These are phyloP conservation scores for Colletotrichum tamarilloi DNA, from an alignment of 2,329 filamentous ascomycete species.

Conservation along the genomic window DNA sequence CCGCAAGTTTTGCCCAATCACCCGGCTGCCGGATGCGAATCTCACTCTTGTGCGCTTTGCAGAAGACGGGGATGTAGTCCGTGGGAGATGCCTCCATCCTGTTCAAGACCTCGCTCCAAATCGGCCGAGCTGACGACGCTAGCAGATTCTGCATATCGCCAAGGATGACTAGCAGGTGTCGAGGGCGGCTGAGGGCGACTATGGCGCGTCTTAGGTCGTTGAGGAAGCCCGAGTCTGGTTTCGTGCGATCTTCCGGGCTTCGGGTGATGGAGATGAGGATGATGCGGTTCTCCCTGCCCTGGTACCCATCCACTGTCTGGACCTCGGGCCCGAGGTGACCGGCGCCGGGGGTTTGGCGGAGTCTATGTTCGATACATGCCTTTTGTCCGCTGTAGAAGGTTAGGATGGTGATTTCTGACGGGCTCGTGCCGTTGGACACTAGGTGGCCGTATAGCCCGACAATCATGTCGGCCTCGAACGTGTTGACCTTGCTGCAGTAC, in stretches of 20 bases:
- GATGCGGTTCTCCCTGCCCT: slow-evolving; percentile 90
- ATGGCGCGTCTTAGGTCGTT: slow-evolving; percentile 68
- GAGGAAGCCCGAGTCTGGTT: slow-evolving; percentile 75
- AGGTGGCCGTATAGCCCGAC: slow-evolving; percentile 79
- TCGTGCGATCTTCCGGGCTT: slow-evolving; percentile 63
- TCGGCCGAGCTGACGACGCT: slow-evolving; percentile 39
- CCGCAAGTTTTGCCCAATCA: slow-evolving; percentile 57
- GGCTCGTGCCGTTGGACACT: slow-evolving; percentile 70
- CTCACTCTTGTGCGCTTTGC: slow-evolving; percentile 66
- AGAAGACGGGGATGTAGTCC: slow-evolving; percentile 69
- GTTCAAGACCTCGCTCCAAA: slow-evolving; percentile 63
- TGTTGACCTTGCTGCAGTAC: slow-evolving; percentile 76
- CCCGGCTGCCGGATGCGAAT: slow-evolving; percentile 62
- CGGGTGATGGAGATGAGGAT: slow-evolving; percentile 84
- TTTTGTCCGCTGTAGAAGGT: slow-evolving; percentile 92
- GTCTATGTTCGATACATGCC: slow-evolving; percentile 66
- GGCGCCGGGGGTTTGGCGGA: slow-evolving; percentile 44
- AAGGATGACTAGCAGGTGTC: slow-evolving; percentile 85
- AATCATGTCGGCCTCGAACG: slow-evolving; percentile 80
- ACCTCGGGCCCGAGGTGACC: slow-evolving; percentile 42
- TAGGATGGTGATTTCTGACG: slow-evolving; percentile 78
- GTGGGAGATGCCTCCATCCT: slow-evolving; percentile 52
- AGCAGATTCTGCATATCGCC: slow-evolving; percentile 73
- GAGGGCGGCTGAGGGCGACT: slow-evolving; percentile 75
- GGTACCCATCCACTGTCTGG: slow-evolving; percentile 85